Conservation (phyloP, 306 rosid species). For the Senna siamea region DNA sequence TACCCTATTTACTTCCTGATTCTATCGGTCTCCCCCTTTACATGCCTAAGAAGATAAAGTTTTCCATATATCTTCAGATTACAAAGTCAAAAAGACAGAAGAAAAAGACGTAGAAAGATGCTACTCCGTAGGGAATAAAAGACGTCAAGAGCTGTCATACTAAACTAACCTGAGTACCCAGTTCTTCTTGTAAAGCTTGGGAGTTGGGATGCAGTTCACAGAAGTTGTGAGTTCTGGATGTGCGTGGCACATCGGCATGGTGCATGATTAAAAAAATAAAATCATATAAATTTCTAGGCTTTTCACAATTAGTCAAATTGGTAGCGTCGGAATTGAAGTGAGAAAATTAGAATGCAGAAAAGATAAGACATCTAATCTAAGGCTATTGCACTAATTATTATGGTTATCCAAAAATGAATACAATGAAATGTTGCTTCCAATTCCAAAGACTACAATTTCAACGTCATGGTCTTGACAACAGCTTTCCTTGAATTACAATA, state of each 20-base stretch:
- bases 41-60: background rate
- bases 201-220: background rate
- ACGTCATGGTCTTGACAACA: constrained; percentile 59
- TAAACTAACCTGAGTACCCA: background rate
- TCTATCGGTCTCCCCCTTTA: too few relatives aligned
- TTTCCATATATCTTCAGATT: background rate
- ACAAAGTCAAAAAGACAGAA: background rate
- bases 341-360: constrained; percentile 7
- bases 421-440: constrained; percentile 32
- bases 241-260: too few relatives aligned
- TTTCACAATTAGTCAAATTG: background rate
- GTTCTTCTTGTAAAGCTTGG: background rate
- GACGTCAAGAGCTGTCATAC: background rate
- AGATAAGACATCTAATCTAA: background rate
- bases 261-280: too few relatives aligned
- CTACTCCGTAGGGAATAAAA: background rate
- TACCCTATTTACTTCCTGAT: too few relatives aligned
- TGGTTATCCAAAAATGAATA: constrained; percentile 25
- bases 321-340: background rate
- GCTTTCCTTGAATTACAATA: constrained; percentile 69
- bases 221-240: too few relatives aligned
- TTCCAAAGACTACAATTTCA: constrained; percentile 53
- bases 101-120: background rate
- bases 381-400: constrained; percentile 42
- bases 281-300: background rate